These are phyloP conservation scores for Populus ilicifolia DNA, from an alignment of 345 rosid genomes.

Conservation along the genomic window DNA sequence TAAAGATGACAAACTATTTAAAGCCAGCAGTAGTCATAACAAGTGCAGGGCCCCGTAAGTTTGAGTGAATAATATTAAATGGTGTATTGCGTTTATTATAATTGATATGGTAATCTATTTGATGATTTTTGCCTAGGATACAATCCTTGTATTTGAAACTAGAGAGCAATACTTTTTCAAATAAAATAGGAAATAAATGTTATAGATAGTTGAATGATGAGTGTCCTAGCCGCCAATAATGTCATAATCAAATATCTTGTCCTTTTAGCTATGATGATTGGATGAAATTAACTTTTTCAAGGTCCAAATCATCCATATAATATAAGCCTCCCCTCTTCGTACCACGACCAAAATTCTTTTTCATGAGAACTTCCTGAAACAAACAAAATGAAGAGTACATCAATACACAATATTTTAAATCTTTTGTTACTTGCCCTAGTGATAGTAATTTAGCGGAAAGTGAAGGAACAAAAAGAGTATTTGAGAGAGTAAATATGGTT, in stretches of 20 bases:
- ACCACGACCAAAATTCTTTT: background rate
- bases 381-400: background rate
- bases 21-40: background rate
- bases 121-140: background rate
- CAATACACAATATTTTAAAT: background rate
- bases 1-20: constrained; percentile 9
- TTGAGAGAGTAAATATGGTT: background rate
- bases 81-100: no score
- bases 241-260: background rate
- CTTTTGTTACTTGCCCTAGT: background rate
- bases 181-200: no score
- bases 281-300: background rate
- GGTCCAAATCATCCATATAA: no score
- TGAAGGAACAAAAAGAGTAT: no score
- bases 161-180: no score
- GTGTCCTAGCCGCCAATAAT: background rate
- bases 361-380: background rate
- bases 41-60: background rate
- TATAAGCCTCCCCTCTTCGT: background rate
- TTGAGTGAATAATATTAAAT: background rate
- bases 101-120: no score
- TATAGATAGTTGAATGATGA: no score
- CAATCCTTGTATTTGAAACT: no score
- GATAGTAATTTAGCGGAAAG: no score
- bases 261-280: background rate